A percentile compares a stretch with the other conserved stretches of the same genome.
phyloP scores from a whole-genome alignment of 2,329 filamentous ascomycete genomes.

The Biscogniauxia marginata region DNA sequence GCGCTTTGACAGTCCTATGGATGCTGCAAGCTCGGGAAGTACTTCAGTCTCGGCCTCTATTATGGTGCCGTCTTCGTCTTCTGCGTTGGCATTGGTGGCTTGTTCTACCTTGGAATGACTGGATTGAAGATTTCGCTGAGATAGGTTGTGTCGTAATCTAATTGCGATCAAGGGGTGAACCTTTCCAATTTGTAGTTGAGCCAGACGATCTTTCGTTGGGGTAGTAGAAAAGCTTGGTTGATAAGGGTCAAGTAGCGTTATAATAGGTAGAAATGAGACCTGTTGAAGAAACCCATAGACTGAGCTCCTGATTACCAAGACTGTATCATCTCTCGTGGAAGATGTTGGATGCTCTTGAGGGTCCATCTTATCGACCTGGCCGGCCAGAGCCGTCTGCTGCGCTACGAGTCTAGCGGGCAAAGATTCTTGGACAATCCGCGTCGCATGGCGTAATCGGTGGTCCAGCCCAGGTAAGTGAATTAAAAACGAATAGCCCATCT shows the following conservation, averaged over 20 bases:
- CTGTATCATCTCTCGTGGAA: constrained; percentile 25
- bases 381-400: neutral
- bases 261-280: constrained; percentile 30
- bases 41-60: constrained; percentile 39
- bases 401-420: neutral
- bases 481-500: constrained; percentile 9
- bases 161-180: constrained; percentile 39
- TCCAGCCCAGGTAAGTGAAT: constrained; percentile 4
- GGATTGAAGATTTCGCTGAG: constrained; percentile 4
- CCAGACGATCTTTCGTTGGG: constrained; percentile 35
- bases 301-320: constrained; percentile 39
- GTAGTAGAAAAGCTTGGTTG: constrained; percentile 39
- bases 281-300: constrained; percentile 40
- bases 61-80: constrained; percentile 24
- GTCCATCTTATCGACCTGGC: neutral
- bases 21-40: constrained; percentile 38
- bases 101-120: neutral
- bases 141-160: constrained; percentile 41
- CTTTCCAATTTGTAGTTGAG: constrained; percentile 38
- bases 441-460: neutral
- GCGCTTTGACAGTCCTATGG: constrained; percentile 36
- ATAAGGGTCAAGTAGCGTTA: constrained; percentile 37
- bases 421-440: neutral
- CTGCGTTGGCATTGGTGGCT: neutral
- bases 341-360: neutral